A percentile compares a stretch with the other conserved stretches of the same genome.
Conservation (phyloP, 768 basidiomycete genomes). For the Chiua virens region DNA sequence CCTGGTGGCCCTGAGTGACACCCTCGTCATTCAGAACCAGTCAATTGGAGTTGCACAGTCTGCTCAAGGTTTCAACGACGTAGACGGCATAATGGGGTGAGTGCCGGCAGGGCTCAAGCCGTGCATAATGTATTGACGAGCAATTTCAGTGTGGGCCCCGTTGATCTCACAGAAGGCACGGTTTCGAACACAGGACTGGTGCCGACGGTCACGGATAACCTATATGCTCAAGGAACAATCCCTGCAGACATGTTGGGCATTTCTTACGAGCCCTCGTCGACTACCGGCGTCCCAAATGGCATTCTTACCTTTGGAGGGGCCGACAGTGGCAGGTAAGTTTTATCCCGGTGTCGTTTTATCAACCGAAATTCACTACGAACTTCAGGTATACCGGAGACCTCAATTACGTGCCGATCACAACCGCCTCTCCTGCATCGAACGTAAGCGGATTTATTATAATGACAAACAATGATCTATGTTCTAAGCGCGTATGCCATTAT, state of each 20-base stretch:
- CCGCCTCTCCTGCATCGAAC: constrained; percentile 43
- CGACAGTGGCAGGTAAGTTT: constrained; percentile 44
- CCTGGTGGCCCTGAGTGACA: constrained; percentile 40
- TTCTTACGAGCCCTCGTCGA: constrained; percentile 50
- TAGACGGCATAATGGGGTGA: constrained; percentile 56
- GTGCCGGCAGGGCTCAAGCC: not conserved
- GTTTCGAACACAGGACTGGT: constrained; percentile 39
- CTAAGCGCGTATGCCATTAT: not conserved
- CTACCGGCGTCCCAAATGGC: constrained; percentile 41
- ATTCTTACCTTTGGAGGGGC: constrained; percentile 56
- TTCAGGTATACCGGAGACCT: constrained; percentile 35
- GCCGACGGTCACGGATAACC: constrained; percentile 60
- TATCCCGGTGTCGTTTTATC: not conserved
- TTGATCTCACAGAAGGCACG: constrained; percentile 47
- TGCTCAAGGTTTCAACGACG: constrained; percentile 43
- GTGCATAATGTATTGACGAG: not conserved
- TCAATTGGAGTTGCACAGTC: constrained; percentile 47
- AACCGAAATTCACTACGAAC: not conserved
- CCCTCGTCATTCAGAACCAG: constrained; percentile 46
- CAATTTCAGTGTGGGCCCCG: constrained; percentile 46
- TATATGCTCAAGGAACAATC: constrained; percentile 49
- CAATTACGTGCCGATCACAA: constrained; percentile 42
- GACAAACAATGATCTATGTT: not conserved
- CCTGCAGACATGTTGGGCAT: constrained; percentile 47
- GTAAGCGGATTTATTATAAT: constrained; percentile 9